Conservation (phyloP, 495 filamentous ascomycete species). For the Penicillium flavigenum region DNA sequence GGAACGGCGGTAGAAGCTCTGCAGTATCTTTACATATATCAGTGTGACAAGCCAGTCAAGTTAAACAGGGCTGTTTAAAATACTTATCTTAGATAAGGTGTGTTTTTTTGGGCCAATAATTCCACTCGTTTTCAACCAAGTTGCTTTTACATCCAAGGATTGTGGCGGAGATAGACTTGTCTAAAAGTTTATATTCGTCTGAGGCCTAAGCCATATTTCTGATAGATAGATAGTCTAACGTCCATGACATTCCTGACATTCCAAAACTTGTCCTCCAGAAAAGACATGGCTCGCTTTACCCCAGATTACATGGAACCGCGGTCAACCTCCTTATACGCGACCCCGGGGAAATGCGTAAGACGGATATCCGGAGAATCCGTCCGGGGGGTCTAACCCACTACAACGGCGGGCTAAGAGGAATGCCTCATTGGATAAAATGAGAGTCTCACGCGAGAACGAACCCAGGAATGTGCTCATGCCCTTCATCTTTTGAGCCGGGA, state of each 20-base stretch:
- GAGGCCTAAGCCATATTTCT: background rate
- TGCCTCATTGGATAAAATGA: constrained; percentile 10
- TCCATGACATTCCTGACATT: background rate
- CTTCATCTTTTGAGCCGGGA: constrained; percentile 3
- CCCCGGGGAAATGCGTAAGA: constrained; percentile 17
- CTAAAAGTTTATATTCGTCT: background rate
- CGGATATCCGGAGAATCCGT: constrained; percentile 28
- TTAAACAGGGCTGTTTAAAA: background rate
- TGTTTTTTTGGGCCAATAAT: background rate
- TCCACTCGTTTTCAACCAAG: too few species aligned
- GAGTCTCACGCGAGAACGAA: constrained; percentile 6
- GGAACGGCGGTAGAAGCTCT: background rate
- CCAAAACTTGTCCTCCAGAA: background rate
- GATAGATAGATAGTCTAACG: background rate
- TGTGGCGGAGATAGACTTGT: background rate
- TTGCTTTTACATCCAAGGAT: background rate
- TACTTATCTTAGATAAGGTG: background rate
- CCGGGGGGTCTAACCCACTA: constrained; percentile 17
- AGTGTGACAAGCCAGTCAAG: background rate
- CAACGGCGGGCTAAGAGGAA: constrained; percentile 16
- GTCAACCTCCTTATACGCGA: constrained; percentile 11
- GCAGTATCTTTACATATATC: too few species aligned
- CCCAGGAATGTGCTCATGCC: constrained; percentile 2
- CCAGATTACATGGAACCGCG: background rate
- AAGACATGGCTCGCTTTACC: constrained; percentile 6